A percentile compares a stretch with the other conserved stretches of the same genome.
These are phyloP conservation scores for Annulohypoxylon truncatum DNA, from an alignment of 2,329 filamentous ascomycete genomes.

Conservation along the genomic window DNA sequence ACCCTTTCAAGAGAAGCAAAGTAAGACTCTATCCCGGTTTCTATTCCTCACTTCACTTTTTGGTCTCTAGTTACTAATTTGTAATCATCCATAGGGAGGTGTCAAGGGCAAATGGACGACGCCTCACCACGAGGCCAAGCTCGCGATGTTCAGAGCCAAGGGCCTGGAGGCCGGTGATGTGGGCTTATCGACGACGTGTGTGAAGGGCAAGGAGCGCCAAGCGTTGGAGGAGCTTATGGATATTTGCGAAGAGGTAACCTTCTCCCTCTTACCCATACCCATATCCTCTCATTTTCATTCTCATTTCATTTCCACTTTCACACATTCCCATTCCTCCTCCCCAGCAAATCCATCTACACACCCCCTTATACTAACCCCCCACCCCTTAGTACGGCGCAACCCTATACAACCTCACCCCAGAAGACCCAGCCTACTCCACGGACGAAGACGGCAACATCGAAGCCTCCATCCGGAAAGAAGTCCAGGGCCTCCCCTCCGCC, in stretches of 20 bases:
- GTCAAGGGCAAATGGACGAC: slow-evolving; percentile 71
- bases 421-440: slow-evolving; percentile 51
- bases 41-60: not conserved
- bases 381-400: slow-evolving; percentile 73
- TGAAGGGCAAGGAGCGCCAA: slow-evolving; percentile 76
- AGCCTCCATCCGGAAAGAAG: slow-evolving; percentile 75
- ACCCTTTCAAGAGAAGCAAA: slow-evolving; percentile 53
- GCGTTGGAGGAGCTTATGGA: slow-evolving; percentile 74
- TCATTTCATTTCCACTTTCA: not conserved
- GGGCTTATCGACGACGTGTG: slow-evolving; percentile 83
- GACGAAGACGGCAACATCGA: slow-evolving; percentile 75
- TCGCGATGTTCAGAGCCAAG: slow-evolving; percentile 53
- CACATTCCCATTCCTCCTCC: not conserved
- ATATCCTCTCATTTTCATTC: not conserved
- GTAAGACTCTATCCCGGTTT: slow-evolving; percentile 34
- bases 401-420: slow-evolving; percentile 63
- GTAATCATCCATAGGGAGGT: slow-evolving; percentile 55
- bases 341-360: no score
- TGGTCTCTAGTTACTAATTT: not conserved
- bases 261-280: slow-evolving; percentile 3
- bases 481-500: slow-evolving; percentile 66
- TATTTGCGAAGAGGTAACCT: slow-evolving; percentile 72
- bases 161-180: slow-evolving; percentile 74
- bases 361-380: not conserved
- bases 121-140: slow-evolving; percentile 66